Conservation (phyloP, 805 yeast species). For the Wickerhamomyces sydowiorum region DNA sequence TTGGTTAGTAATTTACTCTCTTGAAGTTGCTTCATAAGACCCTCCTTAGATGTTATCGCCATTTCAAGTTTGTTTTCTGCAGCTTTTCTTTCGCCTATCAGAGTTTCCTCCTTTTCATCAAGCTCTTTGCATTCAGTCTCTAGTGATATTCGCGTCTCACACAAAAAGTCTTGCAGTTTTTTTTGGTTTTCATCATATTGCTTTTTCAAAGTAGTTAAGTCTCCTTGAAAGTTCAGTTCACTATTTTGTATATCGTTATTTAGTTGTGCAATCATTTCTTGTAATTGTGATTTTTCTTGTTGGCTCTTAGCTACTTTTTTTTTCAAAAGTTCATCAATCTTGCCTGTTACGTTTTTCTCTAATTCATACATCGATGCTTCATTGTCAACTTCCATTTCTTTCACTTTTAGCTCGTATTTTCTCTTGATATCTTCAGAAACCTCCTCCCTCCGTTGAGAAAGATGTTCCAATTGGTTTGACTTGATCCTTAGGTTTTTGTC, state of each 20-base stretch:
- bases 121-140: conserved; percentile 5
- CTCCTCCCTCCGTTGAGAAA: conserved; percentile 22
- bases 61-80: background rate
- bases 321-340: conserved; percentile 34
- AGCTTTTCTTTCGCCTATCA: background rate
- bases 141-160: conserved; percentile 7
- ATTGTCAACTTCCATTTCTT: conserved; percentile 27
- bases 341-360: conserved; percentile 26
- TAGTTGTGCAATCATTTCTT: conserved; percentile 25
- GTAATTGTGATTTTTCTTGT: conserved; percentile 22
- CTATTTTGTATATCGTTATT: conserved; percentile 19
- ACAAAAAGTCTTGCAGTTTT: conserved; percentile 22
- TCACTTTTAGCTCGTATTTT: conserved; percentile 27
- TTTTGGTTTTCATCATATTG: conserved; percentile 19
- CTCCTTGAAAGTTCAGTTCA: conserved; percentile 10
- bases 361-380: conserved; percentile 31
- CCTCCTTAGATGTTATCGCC: conserved; percentile 13
- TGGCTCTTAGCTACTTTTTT: conserved; percentile 28
- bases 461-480: conserved; percentile 25
- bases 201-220: conserved; percentile 15
- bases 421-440: conserved; percentile 14
- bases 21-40: conserved; percentile 11
- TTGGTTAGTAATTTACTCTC: conserved; percentile 12
- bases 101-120: background rate
- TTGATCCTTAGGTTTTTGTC: conserved; percentile 22